phyloP scores from a whole-genome alignment of 2,329 filamentous ascomycete species.

The Trichoderma arundinaceum region DNA sequence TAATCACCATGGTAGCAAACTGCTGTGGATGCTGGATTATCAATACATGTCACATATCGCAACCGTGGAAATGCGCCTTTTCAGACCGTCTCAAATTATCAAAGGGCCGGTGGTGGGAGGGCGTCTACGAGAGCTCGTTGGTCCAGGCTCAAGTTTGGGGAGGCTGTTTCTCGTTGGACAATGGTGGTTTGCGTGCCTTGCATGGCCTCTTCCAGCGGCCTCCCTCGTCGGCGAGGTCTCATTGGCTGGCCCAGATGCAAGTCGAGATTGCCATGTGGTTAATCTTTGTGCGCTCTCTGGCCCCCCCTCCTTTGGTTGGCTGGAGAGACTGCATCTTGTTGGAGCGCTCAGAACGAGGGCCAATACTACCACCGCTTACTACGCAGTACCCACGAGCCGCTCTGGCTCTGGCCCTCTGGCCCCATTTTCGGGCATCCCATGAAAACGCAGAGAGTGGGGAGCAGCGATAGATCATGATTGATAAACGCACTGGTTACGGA shows the following conservation, averaged over 20 bases:
- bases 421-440: not conserved
- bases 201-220: slow-evolving; percentile 27
- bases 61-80: not conserved
- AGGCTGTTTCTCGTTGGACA: slow-evolving; percentile 9
- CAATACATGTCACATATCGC: not conserved
- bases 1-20: not conserved
- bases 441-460: not conserved
- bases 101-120: slow-evolving; percentile 12
- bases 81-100: not conserved
- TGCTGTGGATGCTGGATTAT: not conserved
- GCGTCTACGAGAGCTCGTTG: slow-evolving; percentile 23
- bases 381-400: not conserved
- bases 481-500: slow-evolving; percentile 1
- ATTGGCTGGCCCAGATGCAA: slow-evolving; percentile 25
- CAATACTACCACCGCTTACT: not conserved
- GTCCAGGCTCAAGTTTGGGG: not conserved
- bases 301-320: not conserved
- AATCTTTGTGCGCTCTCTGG: slow-evolving; percentile 5
- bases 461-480: not conserved
- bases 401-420: not conserved
- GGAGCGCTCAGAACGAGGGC: not conserved
- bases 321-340: not conserved
- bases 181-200: slow-evolving; percentile 29
- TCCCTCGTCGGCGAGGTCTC: not conserved
- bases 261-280: slow-evolving; percentile 30